A percentile compares a stretch with the other conserved stretches of the same genome.
phyloP scores from a whole-genome alignment of 306 rosid genomes.

The Abrus precatorius region DNA sequence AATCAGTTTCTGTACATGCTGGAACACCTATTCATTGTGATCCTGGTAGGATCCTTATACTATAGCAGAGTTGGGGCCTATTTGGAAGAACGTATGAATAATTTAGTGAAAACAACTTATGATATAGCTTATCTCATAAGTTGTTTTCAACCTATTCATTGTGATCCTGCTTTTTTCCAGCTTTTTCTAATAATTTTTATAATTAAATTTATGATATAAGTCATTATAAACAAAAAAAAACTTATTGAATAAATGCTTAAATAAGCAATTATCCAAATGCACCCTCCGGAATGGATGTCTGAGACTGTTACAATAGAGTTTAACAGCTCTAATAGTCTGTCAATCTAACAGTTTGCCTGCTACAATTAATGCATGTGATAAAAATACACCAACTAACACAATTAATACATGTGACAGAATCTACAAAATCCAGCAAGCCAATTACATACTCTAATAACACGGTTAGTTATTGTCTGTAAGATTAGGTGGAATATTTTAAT shows the following conservation, averaged over 20 bases:
- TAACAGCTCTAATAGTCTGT: neutral
- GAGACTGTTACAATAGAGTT: neutral
- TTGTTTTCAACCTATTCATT: too few species aligned
- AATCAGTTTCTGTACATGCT: neutral
- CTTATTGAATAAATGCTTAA: too few species aligned
- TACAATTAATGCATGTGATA: neutral
- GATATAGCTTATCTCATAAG: too few species aligned
- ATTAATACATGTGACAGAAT: neutral
- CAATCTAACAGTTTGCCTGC: neutral
- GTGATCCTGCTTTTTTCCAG: too few species aligned
- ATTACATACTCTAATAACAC: neutral
- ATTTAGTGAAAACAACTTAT: too few species aligned
- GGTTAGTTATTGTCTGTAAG: slow-evolving; percentile 29
- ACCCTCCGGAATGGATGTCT: neutral
- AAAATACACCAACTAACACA: neutral
- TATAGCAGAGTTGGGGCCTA: too few species aligned
- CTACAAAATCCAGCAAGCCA: neutral
- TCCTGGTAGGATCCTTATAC: neutral
- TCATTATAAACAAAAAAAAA: too few species aligned
- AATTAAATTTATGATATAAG: too few species aligned
- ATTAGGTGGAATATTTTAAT: slow-evolving; percentile 19
- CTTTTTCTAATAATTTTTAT: too few species aligned
- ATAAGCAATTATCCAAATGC: too few species aligned
- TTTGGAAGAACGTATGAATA: too few species aligned
- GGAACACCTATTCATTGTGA: neutral